Base-by-base conservation (phyloP, 2,329 filamentous ascomycete species). In the Beauveria scarabaeidicola region DNA sequence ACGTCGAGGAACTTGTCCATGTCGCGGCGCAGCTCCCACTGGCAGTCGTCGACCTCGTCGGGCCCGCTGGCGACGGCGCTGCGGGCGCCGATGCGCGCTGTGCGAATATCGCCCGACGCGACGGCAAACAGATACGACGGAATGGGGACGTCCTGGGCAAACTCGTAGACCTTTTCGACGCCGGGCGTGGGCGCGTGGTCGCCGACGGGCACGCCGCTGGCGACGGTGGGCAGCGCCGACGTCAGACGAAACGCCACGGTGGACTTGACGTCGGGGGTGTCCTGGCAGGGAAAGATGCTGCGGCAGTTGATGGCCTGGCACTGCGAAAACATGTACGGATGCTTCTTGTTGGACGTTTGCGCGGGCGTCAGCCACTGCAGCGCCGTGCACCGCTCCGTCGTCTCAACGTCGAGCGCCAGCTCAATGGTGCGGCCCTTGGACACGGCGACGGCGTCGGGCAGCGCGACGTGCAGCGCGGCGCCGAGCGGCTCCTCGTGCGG, bases 251-350 rank as follows among this genome's bases (percentile, higher is more conserved):
- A 97, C 63, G 87, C 86, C 74, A 92, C 91, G 1, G 91, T 95
- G n/a, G 90, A 91, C 78, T 99, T 99, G 68, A 97, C 89, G 71
- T 97, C 93, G 3, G 94, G 94, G 1, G 94, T 97, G 70, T 99
- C 94, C 77, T 97, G 93, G 74, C 93, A 97, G 7, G 94, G 94
- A 73, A 97, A 96, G 62, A 97, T 83, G 52, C 91, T 96, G 62
- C 94, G 86, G 47, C 90, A 91, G 69, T 97, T 92, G 69, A 97
- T 97, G 58, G 93, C 92, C 78, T 99, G 93, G 73, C 92, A 96
- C 77, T 97, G 94, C 48, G 90, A 95, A 78, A 97, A 97, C 86
- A 97, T 93, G 75, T 97, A 97, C 1, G 93, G 93, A 66, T 95
- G 89, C 74, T 91, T 94, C 78, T 91, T 92, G 81, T 96, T 97